Percentiles rank a stretch among this genome's conserved stretches.
Evolutionary conservation across 2,329 filamentous ascomycete genomes (phyloP).

Genomic region (Fusarium euwallaceae): DNA sequence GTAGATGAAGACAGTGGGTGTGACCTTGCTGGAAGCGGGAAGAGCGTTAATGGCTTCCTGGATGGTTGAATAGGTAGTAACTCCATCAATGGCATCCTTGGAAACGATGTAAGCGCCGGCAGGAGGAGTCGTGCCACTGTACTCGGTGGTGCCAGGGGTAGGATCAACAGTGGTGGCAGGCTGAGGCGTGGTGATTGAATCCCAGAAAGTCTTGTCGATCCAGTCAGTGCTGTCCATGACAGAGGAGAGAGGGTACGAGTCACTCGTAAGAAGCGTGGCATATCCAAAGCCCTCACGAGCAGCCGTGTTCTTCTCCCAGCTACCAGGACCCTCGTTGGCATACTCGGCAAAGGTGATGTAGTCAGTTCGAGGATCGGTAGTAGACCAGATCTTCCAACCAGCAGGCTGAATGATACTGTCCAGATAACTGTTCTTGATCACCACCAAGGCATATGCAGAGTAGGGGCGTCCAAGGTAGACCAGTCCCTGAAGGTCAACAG

Average conservation of each 20-base stretch:
- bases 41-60: conserved; percentile 47
- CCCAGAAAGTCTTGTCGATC: conserved; percentile 42
- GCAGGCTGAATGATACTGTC: conserved; percentile 47
- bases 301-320: conserved; percentile 41
- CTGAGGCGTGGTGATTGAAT: conserved; percentile 40
- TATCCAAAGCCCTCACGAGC: conserved; percentile 36
- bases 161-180: conserved; percentile 9
- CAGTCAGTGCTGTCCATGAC: conserved; percentile 44
- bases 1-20: conserved; percentile 53
- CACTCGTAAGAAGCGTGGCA: conserved; percentile 37
- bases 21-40: conserved; percentile 25
- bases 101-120: conserved; percentile 57
- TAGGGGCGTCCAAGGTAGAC: conserved; percentile 64
- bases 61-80: conserved; percentile 44
- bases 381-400: conserved; percentile 64
- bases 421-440: conserved; percentile 63
- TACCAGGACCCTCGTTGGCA: conserved; percentile 64
- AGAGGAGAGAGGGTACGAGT: conserved; percentile 24
- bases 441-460: conserved; percentile 58
- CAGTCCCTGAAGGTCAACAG: conserved; percentile 46
- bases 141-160: conserved; percentile 44
- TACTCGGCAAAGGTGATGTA: conserved; percentile 70
- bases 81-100: conserved; percentile 37
- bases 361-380: conserved; percentile 68
- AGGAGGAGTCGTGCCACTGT: conserved; percentile 56